Evolutionary conservation across 1,284 basidiomycete genomes (phyloP).

Genomic region (Rhodotorula sp.): DNA sequence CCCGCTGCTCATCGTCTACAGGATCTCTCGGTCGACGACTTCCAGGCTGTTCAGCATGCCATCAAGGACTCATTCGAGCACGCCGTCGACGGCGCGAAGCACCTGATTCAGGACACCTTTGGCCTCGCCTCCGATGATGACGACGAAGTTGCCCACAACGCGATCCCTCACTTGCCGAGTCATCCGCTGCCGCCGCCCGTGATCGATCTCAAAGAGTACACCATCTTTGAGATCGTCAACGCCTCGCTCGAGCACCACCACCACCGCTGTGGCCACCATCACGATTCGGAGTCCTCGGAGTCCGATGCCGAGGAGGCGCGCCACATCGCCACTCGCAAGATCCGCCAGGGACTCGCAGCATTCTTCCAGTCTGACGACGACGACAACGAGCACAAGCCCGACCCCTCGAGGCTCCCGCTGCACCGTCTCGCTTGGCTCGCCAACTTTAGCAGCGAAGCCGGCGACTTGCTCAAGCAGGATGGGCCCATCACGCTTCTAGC

Average conservation of each 20-base stretch:
- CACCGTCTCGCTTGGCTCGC: constrained; percentile 43
- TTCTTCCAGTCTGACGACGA: not conserved
- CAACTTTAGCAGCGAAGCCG: constrained; percentile 33
- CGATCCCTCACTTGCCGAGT: not conserved
- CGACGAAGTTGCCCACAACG: not conserved
- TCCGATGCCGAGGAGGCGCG: not conserved
- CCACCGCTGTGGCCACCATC: not conserved
- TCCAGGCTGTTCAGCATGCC: constrained; percentile 14
- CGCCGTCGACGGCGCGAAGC: not conserved
- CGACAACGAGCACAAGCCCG: constrained; percentile 7
- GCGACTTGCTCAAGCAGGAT: constrained; percentile 18
- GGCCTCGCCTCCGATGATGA: not conserved
- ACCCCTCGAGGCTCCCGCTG: constrained; percentile 36
- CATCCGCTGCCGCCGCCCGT: constrained; percentile 20
- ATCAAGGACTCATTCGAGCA: constrained; percentile 13
- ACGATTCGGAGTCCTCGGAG: not conserved
- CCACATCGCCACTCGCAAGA: constrained; percentile 3
- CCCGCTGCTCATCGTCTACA: not conserved
- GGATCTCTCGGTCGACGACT: constrained; percentile 23
- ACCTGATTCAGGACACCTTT: not conserved
- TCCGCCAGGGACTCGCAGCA: constrained; percentile 7
- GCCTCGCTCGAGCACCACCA: constrained; percentile 31
- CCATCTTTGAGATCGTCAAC: constrained; percentile 43
- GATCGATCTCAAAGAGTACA: constrained; percentile 36
- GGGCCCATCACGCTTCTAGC: constrained; percentile 43